Evolutionary conservation across 164 flowering plant species (phyloP), one percentile per base, ranked within the genome.

Genomic region (Nymphaea colorata): DNA sequence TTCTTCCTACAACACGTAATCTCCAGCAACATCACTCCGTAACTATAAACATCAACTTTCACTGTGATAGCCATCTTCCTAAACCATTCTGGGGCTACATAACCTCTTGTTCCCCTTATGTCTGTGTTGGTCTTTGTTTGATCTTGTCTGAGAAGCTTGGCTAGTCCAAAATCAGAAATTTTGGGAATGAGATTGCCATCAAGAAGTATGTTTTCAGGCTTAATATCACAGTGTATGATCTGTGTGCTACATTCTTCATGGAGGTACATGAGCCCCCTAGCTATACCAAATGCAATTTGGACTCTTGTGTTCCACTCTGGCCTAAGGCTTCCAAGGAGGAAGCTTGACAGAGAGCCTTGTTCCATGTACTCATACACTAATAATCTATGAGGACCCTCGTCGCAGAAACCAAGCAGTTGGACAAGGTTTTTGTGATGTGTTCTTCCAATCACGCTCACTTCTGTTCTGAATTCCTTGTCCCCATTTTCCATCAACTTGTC

Each of bases 81-180:
- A 42, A 77, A 72, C 80, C 80, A 77, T 61, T 74, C 77, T 3
- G 75, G 80, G 12, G 80, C 77, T 57, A 74, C 68, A 42, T 77
- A 74, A 12, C 80, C 80, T 70, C 67, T 65, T 17, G 78, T 78
- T 41, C 80, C 80, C 18, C 74, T 62, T 3, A 66, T 67, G 42
- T 65, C 68, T 6, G 78, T 75, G 60, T 59, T 68, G 4, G 76
- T 78, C 59, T 68, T 61, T 18, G 76, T 74, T 43, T 75, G 74
- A 41, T 78, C 78, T 3, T 66, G 69, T 68, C 53, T 69, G 42
- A 74, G 15, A 43, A 78, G 68, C 70, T 78, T 75, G n/a, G 78
- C 76, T 2, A 75, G 42, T 0, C 81, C 81, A 70, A 79, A 79
- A 66, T 79, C 79, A 4, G 81, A 69, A 6, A 79, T 76, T 61